Percentiles rank a stretch among this genome's conserved stretches.
Evolutionary conservation across 2,329 filamentous ascomycete genomes (phyloP).

Genomic region (Neofusicoccum sp.): DNA sequence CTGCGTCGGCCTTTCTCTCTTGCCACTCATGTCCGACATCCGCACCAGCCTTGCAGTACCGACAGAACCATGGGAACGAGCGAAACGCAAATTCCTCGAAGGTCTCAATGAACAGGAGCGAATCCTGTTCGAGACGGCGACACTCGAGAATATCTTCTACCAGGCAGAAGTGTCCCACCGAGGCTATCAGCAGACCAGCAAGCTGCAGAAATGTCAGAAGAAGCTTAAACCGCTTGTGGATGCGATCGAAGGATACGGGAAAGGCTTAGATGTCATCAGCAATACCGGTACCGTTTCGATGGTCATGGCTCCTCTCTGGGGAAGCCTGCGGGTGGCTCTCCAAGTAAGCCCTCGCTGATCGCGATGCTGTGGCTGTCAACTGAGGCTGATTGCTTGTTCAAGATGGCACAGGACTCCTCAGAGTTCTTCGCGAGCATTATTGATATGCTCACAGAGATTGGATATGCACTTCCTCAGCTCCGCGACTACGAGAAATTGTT

Average conservation of each 20-base stretch:
- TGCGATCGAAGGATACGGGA: slow-evolving; percentile 27
- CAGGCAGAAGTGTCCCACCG: slow-evolving; percentile 28
- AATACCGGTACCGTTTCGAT: slow-evolving; percentile 24
- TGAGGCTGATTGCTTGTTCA: background rate
- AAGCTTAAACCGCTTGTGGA: slow-evolving; percentile 25
- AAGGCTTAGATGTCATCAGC: slow-evolving; percentile 28
- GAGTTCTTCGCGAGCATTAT: slow-evolving; percentile 29
- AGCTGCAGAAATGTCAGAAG: slow-evolving; percentile 24
- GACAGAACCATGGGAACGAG: slow-evolving; percentile 29
- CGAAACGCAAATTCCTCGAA: slow-evolving; percentile 26
- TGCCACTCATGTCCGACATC: background rate
- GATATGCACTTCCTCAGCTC: slow-evolving; percentile 27
- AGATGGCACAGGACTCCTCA: slow-evolving; percentile 27
- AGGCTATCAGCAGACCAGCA: slow-evolving; percentile 25
- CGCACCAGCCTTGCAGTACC: slow-evolving; percentile 24
- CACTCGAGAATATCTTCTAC: slow-evolving; percentile 30
- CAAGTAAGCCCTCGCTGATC: slow-evolving; percentile 23
- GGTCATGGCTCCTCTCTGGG: slow-evolving; percentile 29
- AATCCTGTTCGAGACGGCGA: slow-evolving; percentile 25
- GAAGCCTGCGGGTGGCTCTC: slow-evolving; percentile 28
- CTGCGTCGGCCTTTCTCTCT: too few relatives aligned
- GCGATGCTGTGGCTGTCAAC: background rate
- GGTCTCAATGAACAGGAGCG: slow-evolving; percentile 23
- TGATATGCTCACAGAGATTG: slow-evolving; percentile 30
- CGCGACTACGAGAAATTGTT: slow-evolving; percentile 28